Evolutionary conservation across 176 grass and related monocot genomes (phyloP).

Genomic region (Aegilops tauschii): DNA sequence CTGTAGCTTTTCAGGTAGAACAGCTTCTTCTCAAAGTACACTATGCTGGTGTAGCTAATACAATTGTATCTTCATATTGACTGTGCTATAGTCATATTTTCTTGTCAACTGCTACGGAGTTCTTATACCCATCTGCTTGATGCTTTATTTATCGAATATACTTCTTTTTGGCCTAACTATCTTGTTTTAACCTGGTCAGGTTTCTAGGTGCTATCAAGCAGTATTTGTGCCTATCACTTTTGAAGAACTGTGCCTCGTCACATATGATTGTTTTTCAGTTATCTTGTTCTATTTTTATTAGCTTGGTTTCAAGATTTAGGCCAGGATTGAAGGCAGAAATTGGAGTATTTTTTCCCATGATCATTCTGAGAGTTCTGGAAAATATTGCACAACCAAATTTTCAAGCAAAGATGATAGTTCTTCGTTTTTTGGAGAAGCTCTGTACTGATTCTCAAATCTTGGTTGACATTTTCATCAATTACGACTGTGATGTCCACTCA

Average conservation of each 20-base stretch:
- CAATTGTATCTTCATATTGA: constrained; percentile 9
- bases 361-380: constrained; percentile 94
- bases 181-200: constrained; percentile 55
- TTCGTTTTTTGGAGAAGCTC: constrained; percentile 94
- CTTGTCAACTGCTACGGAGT: background rate
- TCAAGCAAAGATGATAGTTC: constrained; percentile 97
- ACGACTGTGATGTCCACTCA: constrained; percentile 97
- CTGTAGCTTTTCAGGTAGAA: constrained; percentile 7
- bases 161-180: constrained; percentile 34
- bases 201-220: constrained; percentile 99
- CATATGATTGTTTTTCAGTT: constrained; percentile 99
- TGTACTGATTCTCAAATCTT: constrained; percentile 95
- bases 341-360: constrained; percentile 98
- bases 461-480: constrained; percentile 98
- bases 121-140: constrained; percentile 5
- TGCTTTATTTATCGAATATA: constrained; percentile 20
- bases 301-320: constrained; percentile 96
- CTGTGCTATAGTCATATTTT: background rate
- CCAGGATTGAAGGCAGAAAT: constrained; percentile 98
- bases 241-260: constrained; percentile 97
- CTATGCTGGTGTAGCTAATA: background rate
- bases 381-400: constrained; percentile 99
- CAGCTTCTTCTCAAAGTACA: constrained; percentile 14
- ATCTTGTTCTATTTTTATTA: constrained; percentile 99
- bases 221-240: constrained; percentile 89